Base-by-base conservation (phyloP, 2,329 filamentous ascomycete genomes). In the Penicillium sp. region DNA sequence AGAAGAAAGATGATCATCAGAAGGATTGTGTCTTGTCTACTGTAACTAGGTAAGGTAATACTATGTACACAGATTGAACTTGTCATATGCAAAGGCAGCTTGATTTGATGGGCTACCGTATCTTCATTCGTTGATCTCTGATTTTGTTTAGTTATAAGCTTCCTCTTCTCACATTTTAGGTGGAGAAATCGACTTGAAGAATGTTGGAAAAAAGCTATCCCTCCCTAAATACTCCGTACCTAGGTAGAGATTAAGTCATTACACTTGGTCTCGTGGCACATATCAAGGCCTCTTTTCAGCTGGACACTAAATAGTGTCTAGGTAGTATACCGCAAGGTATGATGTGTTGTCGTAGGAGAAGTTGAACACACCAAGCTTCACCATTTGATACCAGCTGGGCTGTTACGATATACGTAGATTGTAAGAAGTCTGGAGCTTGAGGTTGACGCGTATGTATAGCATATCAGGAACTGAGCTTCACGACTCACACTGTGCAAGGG, bases 151-250 rank as follows among this genome's bases (percentile, higher is more conserved):
- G n/a, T n/a, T 19, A 38, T 8, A 7, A 29, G 7, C 23, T 10
- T 6, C 8, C n/a, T 47, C 27, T 6, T 11, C n/a, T 47, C 27
- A 29, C 11, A 7, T 34, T 18, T 7, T 9, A 34, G 19, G 50
- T 1, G 26, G 38, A 30, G 40, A 10, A 18, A 39, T 34, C 14
- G 18, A n/a, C 18, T 30, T 16, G 18, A 49, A 41, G 51, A 54
- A 54, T 54, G 51, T 27, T 49, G 46, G 13, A 38, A 29, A 29
- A 42, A 3, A 19, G 30, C n/a, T 39, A 50, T 30, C 51, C 46
- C 51, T 23, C 3, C 23, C 3, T 23, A 3, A 5, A 23, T 23
- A 23, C 23, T 23, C 23, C 23, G 23, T 23, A 23, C 23, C 3
- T 23, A 23, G 23, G 23, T 54, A 13, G 26, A 44, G 30, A 32